phyloP scores from a whole-genome alignment of 1,139 yeast genomes.

The Pichia sp. region DNA sequence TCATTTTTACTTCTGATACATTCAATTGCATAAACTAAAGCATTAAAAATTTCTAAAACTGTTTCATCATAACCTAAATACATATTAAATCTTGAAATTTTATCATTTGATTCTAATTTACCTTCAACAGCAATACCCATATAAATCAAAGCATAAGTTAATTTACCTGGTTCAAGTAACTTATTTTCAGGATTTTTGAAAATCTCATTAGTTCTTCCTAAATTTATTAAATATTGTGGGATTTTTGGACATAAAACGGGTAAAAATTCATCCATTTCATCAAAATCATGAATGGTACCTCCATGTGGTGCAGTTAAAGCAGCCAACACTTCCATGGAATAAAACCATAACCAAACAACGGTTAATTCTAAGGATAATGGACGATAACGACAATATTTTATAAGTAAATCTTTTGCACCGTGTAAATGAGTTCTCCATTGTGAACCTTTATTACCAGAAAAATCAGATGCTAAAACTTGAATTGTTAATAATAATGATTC shows the following conservation, averaged over 20 bases:
- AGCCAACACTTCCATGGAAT: slow-evolving; percentile 55
- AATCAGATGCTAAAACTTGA: slow-evolving; percentile 52
- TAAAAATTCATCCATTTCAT: slow-evolving; percentile 41
- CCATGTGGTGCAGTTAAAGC: slow-evolving; percentile 49
- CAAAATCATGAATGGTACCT: slow-evolving; percentile 46
- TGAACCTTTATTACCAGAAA: slow-evolving; percentile 44
- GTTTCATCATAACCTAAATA: slow-evolving; percentile 52
- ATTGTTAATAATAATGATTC: slow-evolving; percentile 57
- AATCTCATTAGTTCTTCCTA: slow-evolving; percentile 1
- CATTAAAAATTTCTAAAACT: slow-evolving; percentile 37
- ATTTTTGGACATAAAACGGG: slow-evolving; percentile 24
- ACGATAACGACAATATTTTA: slow-evolving; percentile 38
- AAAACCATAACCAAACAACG: slow-evolving; percentile 56
- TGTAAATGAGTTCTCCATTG: slow-evolving; percentile 61
- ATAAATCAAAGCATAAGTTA: slow-evolving; percentile 21
- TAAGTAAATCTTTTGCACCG: slow-evolving; percentile 57
- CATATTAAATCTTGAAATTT: slow-evolving; percentile 39
- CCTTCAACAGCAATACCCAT: slow-evolving; percentile 26
- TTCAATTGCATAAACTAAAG: slow-evolving; percentile 36
- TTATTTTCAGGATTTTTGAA: slow-evolving; percentile 17
- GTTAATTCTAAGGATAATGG: slow-evolving; percentile 34
- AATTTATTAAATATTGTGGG: slow-evolving; percentile 9
- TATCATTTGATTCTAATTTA: slow-evolving; percentile 15
- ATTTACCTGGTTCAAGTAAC: slow-evolving; percentile 13
- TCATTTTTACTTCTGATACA: slow-evolving; percentile 29